These are phyloP conservation scores for Fusarium fujikuroi DNA, from an alignment of 2,329 filamentous ascomycete species.

Conservation along the genomic window DNA sequence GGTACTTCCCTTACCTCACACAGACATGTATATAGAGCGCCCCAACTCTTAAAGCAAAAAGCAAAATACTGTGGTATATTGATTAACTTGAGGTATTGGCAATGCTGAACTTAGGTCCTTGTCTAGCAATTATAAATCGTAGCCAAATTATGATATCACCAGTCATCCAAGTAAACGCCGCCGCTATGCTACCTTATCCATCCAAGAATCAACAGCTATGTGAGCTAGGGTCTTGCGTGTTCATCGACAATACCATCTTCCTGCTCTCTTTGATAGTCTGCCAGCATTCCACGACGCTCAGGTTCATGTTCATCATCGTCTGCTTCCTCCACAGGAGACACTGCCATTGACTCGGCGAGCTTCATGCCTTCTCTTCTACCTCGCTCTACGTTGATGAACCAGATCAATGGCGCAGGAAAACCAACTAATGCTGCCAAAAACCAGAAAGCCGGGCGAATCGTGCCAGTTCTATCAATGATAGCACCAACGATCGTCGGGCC, in stretches of 20 bases:
- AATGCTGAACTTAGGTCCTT: background rate
- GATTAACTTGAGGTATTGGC: background rate
- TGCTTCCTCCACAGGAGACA: slow-evolving; percentile 52
- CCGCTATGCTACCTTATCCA: slow-evolving; percentile 36
- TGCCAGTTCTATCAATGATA: slow-evolving; percentile 86
- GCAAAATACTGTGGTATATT: background rate
- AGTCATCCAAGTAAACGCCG: slow-evolving; percentile 34
- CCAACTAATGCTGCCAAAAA: slow-evolving; percentile 89
- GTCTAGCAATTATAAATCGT: slow-evolving; percentile 9
- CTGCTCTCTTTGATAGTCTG: slow-evolving; percentile 43
- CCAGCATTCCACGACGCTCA: slow-evolving; percentile 46
- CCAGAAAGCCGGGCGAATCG: slow-evolving; percentile 88
- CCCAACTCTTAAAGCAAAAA: background rate
- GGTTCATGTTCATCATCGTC: slow-evolving; percentile 32
- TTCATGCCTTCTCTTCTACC: slow-evolving; percentile 75
- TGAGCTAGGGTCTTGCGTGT: slow-evolving; percentile 6
- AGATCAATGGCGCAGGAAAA: slow-evolving; percentile 84
- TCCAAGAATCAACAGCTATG: background rate
- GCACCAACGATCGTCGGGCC: slow-evolving; percentile 92
- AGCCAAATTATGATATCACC: background rate
- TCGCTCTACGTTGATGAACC: slow-evolving; percentile 84
- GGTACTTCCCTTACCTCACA: background rate
- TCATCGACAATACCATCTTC: slow-evolving; percentile 24
- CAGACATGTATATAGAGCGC: background rate
- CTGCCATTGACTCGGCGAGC: slow-evolving; percentile 70